Base-by-base conservation (phyloP, 2,329 filamentous ascomycete species). In the Hypoxylon sp. region DNA sequence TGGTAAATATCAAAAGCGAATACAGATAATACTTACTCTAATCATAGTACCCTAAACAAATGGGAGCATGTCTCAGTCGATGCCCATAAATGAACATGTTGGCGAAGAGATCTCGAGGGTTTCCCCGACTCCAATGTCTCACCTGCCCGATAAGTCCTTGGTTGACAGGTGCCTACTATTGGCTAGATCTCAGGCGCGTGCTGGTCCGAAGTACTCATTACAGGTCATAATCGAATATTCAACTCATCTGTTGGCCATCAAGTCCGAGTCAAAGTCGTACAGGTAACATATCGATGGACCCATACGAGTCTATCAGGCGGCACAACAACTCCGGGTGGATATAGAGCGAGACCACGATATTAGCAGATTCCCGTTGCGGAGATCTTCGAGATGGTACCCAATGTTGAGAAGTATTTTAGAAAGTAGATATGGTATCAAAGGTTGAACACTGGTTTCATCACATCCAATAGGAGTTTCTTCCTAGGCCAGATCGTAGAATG, bases 71-170 rank as follows among this genome's bases (percentile, higher is more conserved):
- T 35, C 30, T 46, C n/a, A 22, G 31, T 40, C 55, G 7, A 14
- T 27, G n/a, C n/a, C 8, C 17, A 8, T 40, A 35, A 31, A 46
- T 22, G 14, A 49, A 17, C 17, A 10, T 42, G 27, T n/a, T 35
- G 30, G 44, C 20, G 14, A 49, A 31, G 13, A 27, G 10, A 50
- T 2, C 20, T 50, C 31, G 31, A 59, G 46, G 31, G 14, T 11
- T 40, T 8, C 13, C 31, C 30, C 14, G 37, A 31, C 14, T 31
- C 37, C 30, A 58, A 49, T 48, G 27, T 49, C 27, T 22, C 55
- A 25, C 55, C 30, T 37, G 13, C 20, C 46, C 33, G 20, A 59
- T 59, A 37, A 50, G 56, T 40, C 31, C 44, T 50, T 50, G 31
- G 44, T 31, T 10, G 8, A 22, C 20, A 46, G 27, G 53, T 55